Percentiles rank a stretch among this genome's conserved stretches.
Conservation (phyloP, 2,329 filamentous ascomycete species). For the Diaporthe aspalathi region DNA sequence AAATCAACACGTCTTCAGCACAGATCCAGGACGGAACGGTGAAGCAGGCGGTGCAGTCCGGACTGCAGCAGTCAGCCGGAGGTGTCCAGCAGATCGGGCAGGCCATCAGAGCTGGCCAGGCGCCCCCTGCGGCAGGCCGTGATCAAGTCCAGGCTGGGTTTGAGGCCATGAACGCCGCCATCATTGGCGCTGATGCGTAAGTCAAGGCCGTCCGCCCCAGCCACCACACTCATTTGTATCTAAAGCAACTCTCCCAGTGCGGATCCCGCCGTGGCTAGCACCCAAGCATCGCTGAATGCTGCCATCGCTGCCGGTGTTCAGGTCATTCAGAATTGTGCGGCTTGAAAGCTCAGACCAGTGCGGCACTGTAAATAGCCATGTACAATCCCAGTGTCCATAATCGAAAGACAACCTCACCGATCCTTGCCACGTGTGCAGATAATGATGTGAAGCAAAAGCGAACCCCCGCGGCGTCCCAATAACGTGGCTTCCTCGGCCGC, state of each 20-base stretch:
- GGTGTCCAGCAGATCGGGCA: constrained; percentile 21
- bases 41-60: constrained; percentile 12
- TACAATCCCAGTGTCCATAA: neutral
- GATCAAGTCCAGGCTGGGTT: constrained; percentile 19
- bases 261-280: constrained; percentile 19
- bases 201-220: neutral
- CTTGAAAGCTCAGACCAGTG: neutral
- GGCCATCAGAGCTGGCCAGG: constrained; percentile 16
- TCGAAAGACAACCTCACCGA: neutral
- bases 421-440: neutral
- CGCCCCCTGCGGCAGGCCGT: constrained; percentile 3
- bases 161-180: constrained; percentile 15
- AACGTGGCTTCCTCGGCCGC: too few species aligned
- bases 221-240: neutral
- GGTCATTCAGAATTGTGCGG: constrained; percentile 9
- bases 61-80: constrained; percentile 11
- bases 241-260: neutral
- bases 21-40: constrained; percentile 11
- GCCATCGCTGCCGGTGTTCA: constrained; percentile 11
- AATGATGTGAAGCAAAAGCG: too few species aligned
- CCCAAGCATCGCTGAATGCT: neutral
- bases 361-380: neutral
- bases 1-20: constrained; percentile 9
- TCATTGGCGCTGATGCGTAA: constrained; percentile 9
- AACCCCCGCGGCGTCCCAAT: too few species aligned